Percentiles rank a stretch among this genome's conserved stretches.
Evolutionary conservation across 2,329 filamentous ascomycete species (phyloP).

Genomic region (Thyridium curvatum): DNA sequence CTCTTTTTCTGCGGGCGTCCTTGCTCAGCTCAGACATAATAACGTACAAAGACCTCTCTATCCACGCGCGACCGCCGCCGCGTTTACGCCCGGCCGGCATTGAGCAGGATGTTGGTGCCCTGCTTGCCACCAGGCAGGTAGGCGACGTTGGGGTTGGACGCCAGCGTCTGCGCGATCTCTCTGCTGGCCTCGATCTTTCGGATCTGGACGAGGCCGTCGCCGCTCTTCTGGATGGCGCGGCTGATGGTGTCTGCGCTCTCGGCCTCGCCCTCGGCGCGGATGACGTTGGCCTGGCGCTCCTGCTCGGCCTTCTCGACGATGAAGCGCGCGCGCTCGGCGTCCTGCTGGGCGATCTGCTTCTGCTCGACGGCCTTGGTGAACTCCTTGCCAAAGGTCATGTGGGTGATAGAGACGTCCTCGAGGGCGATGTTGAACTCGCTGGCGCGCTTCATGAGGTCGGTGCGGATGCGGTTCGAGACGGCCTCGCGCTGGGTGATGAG

Average conservation of each 20-base stretch:
- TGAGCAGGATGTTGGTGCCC: slow-evolving; percentile 50
- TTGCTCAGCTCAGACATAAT: too few species aligned
- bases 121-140: slow-evolving; percentile 80
- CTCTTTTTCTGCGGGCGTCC: too few species aligned
- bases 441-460: slow-evolving; percentile 86
- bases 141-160: slow-evolving; percentile 88
- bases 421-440: slow-evolving; percentile 98
- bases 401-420: slow-evolving; percentile 97
- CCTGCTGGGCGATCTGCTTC: slow-evolving; percentile 99
- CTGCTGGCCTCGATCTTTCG: slow-evolving; percentile 93
- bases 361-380: slow-evolving; percentile 99
- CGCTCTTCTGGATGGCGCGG: slow-evolving; percentile 82
- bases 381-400: slow-evolving; percentile 99
- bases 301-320: slow-evolving; percentile 99
- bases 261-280: slow-evolving; percentile 94
- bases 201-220: slow-evolving; percentile 92
- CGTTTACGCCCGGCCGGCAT: slow-evolving; percentile 38
- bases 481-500: slow-evolving; percentile 98
- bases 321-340: slow-evolving; percentile 94
- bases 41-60: neutral
- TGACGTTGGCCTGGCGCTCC: slow-evolving; percentile 97
- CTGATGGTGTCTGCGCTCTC: slow-evolving; percentile 94
- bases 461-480: slow-evolving; percentile 88
- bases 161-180: slow-evolving; percentile 88
- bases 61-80: neutral